A percentile compares a stretch with the other conserved stretches of the same genome.
phyloP scores from a whole-genome alignment of 2,329 filamentous ascomycete species.

The Cyclaneusma minus region DNA sequence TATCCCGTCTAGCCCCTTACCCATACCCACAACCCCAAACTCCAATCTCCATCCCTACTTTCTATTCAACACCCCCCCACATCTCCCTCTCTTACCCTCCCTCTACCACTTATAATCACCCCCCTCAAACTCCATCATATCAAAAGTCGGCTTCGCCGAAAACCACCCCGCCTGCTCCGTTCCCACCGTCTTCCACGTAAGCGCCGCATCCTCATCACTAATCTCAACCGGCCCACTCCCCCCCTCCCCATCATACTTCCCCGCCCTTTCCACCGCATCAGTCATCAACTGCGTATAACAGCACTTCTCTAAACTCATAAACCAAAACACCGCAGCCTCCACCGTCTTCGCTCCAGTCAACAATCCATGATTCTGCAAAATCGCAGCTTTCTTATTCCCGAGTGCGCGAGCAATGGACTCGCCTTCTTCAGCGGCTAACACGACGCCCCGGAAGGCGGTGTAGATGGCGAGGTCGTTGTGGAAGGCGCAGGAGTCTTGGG shows the following conservation, averaged over 20 bases:
- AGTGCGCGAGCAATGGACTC: constrained; percentile 29
- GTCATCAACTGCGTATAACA: constrained; percentile 34
- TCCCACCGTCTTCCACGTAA: constrained; percentile 52
- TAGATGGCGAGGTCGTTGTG: constrained; percentile 26
- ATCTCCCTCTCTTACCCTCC: constrained; percentile 10
- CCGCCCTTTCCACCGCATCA: constrained; percentile 43
- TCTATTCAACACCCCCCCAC: no score
- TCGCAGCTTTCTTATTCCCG: constrained; percentile 31
- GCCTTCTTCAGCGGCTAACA: constrained; percentile 35
- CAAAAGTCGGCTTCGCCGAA: constrained; percentile 55
- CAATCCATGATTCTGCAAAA: constrained; percentile 39
- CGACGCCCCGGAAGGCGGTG: constrained; percentile 32
- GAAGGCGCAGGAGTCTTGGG: constrained; percentile 39
- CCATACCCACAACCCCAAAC: no score
- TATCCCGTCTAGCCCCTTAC: no score
- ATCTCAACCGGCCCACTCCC: constrained; percentile 53
- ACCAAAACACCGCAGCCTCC: constrained; percentile 38
- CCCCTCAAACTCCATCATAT: constrained; percentile 45
- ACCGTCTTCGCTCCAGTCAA: constrained; percentile 33
- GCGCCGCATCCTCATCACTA: constrained; percentile 48
- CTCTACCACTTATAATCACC: constrained; percentile 15
- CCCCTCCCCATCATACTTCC: constrained; percentile 42
- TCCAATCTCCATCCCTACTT: no score
- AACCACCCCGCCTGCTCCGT: constrained; percentile 50
- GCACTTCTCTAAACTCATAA: constrained; percentile 32